phyloP scores from a whole-genome alignment of 176 grass and related monocot genomes.

The Oryza rufipogon region DNA sequence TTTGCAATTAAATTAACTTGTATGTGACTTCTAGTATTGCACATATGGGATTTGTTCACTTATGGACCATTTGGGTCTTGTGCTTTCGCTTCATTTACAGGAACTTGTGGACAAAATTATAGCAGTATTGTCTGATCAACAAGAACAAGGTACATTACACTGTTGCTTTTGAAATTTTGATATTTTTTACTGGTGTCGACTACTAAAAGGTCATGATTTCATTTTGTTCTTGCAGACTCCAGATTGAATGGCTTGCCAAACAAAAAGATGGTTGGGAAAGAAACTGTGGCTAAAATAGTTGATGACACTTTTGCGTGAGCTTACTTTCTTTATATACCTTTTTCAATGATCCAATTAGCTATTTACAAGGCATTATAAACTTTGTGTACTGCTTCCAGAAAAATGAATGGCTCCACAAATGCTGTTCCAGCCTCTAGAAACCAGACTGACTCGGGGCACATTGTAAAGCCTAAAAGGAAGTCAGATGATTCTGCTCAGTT shows the following conservation, averaged over 20 bases:
- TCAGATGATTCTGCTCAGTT: slow-evolving; percentile 47
- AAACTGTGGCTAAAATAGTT: slow-evolving; percentile 61
- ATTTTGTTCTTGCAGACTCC: slow-evolving; percentile 46
- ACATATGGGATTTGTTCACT: slow-evolving; percentile 1
- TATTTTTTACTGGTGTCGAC: slow-evolving; percentile 11
- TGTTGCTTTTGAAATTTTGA: slow-evolving; percentile 3
- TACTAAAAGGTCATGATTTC: neutral
- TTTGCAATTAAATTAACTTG: slow-evolving; percentile 2
- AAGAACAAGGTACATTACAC: slow-evolving; percentile 50
- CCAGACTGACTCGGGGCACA: slow-evolving; percentile 39
- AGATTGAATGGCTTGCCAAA: slow-evolving; percentile 39
- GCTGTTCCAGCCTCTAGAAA: slow-evolving; percentile 44
- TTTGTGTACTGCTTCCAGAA: slow-evolving; percentile 57
- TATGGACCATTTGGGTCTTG: neutral
- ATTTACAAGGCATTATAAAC: slow-evolving; percentile 32
- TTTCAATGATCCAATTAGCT: neutral
- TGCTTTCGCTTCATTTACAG: slow-evolving; percentile 45
- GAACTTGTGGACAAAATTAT: slow-evolving; percentile 68
- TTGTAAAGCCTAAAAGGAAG: slow-evolving; percentile 62
- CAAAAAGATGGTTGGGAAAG: slow-evolving; percentile 46
- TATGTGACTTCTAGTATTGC: slow-evolving; percentile 13
- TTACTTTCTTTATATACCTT: slow-evolving; percentile 1
- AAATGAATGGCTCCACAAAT: slow-evolving; percentile 69
- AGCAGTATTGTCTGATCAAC: slow-evolving; percentile 52
- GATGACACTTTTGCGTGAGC: slow-evolving; percentile 70